Percentiles rank a stretch among this genome's conserved stretches.
Conservation (phyloP, 106 monocot species). For the Chionographis japonica region DNA sequence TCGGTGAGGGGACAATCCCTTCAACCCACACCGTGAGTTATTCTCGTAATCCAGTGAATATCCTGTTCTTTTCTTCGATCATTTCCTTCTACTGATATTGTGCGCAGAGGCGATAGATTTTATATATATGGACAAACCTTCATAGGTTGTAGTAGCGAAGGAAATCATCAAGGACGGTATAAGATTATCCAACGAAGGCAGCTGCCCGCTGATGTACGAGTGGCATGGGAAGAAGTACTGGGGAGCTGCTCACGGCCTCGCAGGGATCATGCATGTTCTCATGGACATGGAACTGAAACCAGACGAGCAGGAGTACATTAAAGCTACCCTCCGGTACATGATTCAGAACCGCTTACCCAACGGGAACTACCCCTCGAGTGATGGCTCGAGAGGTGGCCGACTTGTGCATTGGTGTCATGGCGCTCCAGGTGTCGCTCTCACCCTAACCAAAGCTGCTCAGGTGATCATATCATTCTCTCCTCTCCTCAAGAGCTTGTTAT, state of each 20-base stretch:
- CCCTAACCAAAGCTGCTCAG: constrained; percentile 64
- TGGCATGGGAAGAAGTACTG: constrained; percentile 90
- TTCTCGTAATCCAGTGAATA: not conserved
- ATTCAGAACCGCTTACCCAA: constrained; percentile 65
- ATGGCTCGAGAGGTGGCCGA: constrained; percentile 45
- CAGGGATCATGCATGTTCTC: constrained; percentile 91
- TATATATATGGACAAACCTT: not conserved
- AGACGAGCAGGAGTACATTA: constrained; percentile 64
- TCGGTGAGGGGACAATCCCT: constrained; percentile 50
- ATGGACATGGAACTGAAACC: constrained; percentile 61
- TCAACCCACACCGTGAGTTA: constrained; percentile 35
- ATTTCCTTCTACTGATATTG: not conserved
- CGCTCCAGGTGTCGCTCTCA: constrained; percentile 85
- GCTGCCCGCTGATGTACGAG: constrained; percentile 83
- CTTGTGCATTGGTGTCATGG: constrained; percentile 99
- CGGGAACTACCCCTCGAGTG: constrained; percentile 87
- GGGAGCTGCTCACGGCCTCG: constrained; percentile 92
- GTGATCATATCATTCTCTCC: constrained; percentile 12
- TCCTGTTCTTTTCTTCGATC: not conserved
- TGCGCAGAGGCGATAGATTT: too few species aligned
- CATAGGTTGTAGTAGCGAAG: constrained; percentile 29
- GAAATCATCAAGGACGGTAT: constrained; percentile 65
- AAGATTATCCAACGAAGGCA: constrained; percentile 34
- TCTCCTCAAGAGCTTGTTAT: too few species aligned
- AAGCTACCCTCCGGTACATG: constrained; percentile 63